A percentile compares a stretch with the other conserved stretches of the same genome.
Conservation (phyloP, 371 early-diverging fungal species). For the Apophysomyces variabilis region DNA sequence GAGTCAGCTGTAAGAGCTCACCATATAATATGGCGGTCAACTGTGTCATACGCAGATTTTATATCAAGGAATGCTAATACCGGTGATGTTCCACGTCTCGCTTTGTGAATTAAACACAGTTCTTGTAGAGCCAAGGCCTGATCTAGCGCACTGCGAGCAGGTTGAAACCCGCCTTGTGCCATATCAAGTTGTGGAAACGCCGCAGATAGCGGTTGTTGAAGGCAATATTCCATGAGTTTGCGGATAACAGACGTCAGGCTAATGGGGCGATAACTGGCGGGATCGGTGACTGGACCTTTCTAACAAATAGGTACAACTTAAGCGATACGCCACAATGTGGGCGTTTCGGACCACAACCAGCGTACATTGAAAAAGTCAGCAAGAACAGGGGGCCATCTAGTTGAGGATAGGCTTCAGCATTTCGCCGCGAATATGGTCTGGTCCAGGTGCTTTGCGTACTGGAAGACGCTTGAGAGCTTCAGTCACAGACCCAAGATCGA, state of each 20-base stretch:
- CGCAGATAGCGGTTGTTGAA: background rate
- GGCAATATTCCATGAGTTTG: slow-evolving; percentile 24
- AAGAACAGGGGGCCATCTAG: background rate
- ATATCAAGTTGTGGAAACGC: slow-evolving; percentile 13
- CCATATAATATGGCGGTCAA: slow-evolving; percentile 24
- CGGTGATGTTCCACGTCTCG: background rate
- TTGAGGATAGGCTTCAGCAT: slow-evolving; percentile 24
- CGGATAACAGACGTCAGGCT: slow-evolving; percentile 21
- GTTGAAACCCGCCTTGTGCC: slow-evolving; percentile 40
- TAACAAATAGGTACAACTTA: slow-evolving; percentile 17
- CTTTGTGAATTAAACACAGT: slow-evolving; percentile 1
- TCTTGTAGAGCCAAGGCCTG: slow-evolving; percentile 34
- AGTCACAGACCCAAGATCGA: too few relatives aligned
- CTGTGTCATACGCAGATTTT: slow-evolving; percentile 27
- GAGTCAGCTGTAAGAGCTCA: background rate
- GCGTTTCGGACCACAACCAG: slow-evolving; percentile 10
- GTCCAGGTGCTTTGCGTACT: slow-evolving; percentile 28
- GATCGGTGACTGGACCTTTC: slow-evolving; percentile 14
- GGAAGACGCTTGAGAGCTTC: slow-evolving; percentile 14
- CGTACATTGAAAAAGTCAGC: slow-evolving; percentile 12
- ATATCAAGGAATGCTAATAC: slow-evolving; percentile 29
- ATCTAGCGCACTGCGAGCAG: slow-evolving; percentile 28
- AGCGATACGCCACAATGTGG: slow-evolving; percentile 14
- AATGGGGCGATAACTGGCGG: slow-evolving; percentile 28
- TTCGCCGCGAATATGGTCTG: slow-evolving; percentile 26